These are phyloP conservation scores for Penicillium turbatum DNA, from an alignment of 495 filamentous ascomycete genomes.

Conservation along the genomic window DNA sequence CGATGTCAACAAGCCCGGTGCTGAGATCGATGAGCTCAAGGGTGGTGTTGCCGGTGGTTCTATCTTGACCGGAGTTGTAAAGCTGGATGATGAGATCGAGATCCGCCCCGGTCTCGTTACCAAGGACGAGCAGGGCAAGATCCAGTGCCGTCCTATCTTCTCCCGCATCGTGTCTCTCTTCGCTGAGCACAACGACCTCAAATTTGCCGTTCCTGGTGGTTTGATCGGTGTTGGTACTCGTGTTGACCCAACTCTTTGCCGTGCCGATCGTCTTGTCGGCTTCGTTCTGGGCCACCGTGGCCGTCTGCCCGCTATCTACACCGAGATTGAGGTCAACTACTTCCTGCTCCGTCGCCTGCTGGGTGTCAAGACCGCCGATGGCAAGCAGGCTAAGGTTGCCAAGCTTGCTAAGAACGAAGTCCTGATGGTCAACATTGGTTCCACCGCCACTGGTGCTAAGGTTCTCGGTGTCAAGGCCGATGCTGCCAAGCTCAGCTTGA, in stretches of 20 bases:
- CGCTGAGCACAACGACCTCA: slow-evolving; percentile 95
- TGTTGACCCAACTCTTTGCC: slow-evolving; percentile 94
- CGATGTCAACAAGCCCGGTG: slow-evolving; percentile 99
- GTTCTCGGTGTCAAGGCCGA: slow-evolving; percentile 94
- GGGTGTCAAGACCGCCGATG: slow-evolving; percentile 95
- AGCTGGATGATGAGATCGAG: slow-evolving; percentile 95
- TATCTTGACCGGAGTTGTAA: slow-evolving; percentile 92
- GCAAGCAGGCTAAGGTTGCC: slow-evolving; percentile 98
- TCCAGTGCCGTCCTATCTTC: slow-evolving; percentile 95
- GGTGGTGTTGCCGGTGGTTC: slow-evolving; percentile 97
- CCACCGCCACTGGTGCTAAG: slow-evolving; percentile 92
- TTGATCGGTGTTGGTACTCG: slow-evolving; percentile 95
- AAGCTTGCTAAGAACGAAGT: slow-evolving; percentile 98
- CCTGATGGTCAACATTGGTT: slow-evolving; percentile 98
- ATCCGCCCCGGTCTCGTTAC: slow-evolving; percentile 94
- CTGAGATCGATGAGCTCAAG: slow-evolving; percentile 98
- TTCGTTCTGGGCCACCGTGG: slow-evolving; percentile 96
- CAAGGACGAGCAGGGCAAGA: slow-evolving; percentile 86
- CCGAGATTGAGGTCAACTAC: slow-evolving; percentile 98
- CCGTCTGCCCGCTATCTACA: slow-evolving; percentile 88
- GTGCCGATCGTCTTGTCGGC: slow-evolving; percentile 96
- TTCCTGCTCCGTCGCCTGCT: slow-evolving; percentile 90
- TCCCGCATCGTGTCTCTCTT: slow-evolving; percentile 91
- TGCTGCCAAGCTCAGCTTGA: slow-evolving; percentile 85
- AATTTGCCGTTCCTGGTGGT: slow-evolving; percentile 95